Base-by-base conservation (phyloP, 2,329 filamentous ascomycete genomes). In the Botrytis fabae region DNA sequence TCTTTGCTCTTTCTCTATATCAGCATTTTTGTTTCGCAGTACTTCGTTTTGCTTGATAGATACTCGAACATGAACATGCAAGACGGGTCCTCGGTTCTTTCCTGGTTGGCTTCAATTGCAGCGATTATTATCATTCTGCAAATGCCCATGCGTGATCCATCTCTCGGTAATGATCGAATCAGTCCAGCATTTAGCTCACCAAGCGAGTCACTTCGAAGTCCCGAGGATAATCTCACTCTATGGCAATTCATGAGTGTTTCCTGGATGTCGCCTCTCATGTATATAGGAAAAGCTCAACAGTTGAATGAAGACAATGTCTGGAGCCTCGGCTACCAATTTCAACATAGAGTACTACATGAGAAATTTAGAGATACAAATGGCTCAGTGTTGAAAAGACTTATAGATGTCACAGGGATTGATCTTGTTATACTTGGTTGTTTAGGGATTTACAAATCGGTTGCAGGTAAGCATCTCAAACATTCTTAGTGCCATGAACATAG, bases 191-290 rank as follows among this genome's bases (percentile, higher is more conserved):
- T 87, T 70, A 83, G 85, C 28, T 75, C 82, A 7, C 89, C 92
- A 1, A 90, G 86, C 0, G 85, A 83, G 4, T 81, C 85, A 2
- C 83, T 92, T n/a, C 91, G 93, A 44, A 90, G 87, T 65, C 91
- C 94, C 0, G 94, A 97, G 80, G 94, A 97, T 77, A 90, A 92
- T 75, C 81, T 97, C 38, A 92, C 87, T 0, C 84, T 95, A 0
- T 94, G 93, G 87, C 92, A 95, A 77, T 97, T 93, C 82, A 92
- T 95, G 88, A 91, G 89, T 9, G 91, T 97, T 42, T 92, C 89
- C 0, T 97, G 94, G 94, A 91, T 97, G 83, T 84, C 85, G 0
- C 91, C 94, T 0, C 82, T 97, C 10, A 93, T 97, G 20, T 83
- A 84, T 1, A 82, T 90, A 38, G 93, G 91, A 1, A 87, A 85